Evolutionary conservation across 2,329 filamentous ascomycete genomes (phyloP).

Genomic region (Fusarium sp.): DNA sequence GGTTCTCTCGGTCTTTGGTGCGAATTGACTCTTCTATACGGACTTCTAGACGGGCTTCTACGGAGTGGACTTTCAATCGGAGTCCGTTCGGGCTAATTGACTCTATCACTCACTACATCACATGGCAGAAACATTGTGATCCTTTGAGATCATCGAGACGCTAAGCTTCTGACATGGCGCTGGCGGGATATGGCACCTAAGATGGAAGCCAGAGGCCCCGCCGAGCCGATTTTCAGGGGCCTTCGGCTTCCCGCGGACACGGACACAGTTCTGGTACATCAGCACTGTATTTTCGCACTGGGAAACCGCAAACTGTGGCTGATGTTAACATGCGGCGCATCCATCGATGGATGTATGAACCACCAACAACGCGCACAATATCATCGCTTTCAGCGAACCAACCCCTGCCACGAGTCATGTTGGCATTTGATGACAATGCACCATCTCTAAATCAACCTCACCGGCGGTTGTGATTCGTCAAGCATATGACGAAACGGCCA

Average conservation of each 20-base stretch:
- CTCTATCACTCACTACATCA: no score
- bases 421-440: not conserved
- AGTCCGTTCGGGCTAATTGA: no score
- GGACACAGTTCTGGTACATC: not conserved
- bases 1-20: no score
- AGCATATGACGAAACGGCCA: slow-evolving; percentile 6
- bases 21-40: no score
- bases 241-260: not conserved
- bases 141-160: no score
- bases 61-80: no score
- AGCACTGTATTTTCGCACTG: slow-evolving; percentile 18
- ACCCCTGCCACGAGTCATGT: not conserved
- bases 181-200: not conserved
- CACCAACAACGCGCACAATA: slow-evolving; percentile 26
- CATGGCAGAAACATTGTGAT: no score
- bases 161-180: no score
- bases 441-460: not conserved
- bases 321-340: slow-evolving; percentile 12
- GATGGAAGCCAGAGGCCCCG: not conserved
- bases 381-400: not conserved
- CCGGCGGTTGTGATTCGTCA: not conserved
- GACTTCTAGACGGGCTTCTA: no score
- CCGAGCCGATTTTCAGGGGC: no score
- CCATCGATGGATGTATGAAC: not conserved
- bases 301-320: slow-evolving; percentile 22